Evolutionary conservation across 441 rosid genomes (phyloP).

Genomic region (Euphorbia corollata): DNA sequence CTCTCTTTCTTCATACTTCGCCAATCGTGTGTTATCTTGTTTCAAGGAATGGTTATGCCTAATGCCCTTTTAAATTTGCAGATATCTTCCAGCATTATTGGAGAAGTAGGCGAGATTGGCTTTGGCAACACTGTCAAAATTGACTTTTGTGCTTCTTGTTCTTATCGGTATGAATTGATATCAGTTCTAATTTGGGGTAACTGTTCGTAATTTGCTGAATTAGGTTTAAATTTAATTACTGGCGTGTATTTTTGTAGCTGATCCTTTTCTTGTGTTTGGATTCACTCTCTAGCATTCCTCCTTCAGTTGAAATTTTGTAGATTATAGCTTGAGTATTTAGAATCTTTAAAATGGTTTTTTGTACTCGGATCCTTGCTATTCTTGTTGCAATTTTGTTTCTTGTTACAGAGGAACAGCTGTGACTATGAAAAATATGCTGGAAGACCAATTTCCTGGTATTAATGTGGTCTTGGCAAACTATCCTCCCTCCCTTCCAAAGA

Average conservation of each 20-base stretch:
- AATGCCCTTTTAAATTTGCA: constrained; percentile 16
- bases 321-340: no score
- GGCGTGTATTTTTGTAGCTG: not conserved
- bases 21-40: not conserved
- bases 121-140: constrained; percentile 32
- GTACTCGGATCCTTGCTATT: not conserved
- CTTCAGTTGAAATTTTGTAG: no score
- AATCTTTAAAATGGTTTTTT: no score
- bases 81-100: constrained; percentile 26
- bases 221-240: not conserved
- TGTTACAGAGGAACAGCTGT: constrained; percentile 64
- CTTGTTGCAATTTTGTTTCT: not conserved
- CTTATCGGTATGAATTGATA: constrained; percentile 28
- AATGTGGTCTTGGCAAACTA: constrained; percentile 70
- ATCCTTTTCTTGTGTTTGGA: not conserved
- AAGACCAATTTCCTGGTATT: constrained; percentile 64
- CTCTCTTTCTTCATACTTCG: not conserved
- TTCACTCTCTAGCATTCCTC: not conserved
- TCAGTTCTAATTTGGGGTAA: not conserved
- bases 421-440: constrained; percentile 86
- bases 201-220: not conserved
- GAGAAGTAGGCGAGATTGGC: constrained; percentile 29
- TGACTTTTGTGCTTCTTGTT: constrained; percentile 44
- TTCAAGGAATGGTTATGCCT: not conserved
- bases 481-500: constrained; percentile 78